A percentile compares a stretch with the other conserved stretches of the same genome.
These are phyloP conservation scores for Penicillium brevicompactum DNA, from an alignment of 2,329 filamentous ascomycete genomes.

Conservation along the genomic window DNA sequence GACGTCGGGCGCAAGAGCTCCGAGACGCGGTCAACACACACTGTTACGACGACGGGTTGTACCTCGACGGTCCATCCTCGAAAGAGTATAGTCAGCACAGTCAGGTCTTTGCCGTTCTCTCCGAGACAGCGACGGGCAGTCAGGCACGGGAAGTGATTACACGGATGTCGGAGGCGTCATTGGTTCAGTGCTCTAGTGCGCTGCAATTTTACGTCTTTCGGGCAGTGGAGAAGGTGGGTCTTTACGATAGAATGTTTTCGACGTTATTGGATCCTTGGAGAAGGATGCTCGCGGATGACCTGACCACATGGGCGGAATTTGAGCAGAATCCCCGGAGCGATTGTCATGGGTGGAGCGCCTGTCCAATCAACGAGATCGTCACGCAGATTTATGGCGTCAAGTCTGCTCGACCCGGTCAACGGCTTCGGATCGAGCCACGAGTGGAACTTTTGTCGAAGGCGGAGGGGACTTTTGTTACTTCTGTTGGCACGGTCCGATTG, in stretches of 20 bases:
- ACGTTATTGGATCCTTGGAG: slow-evolving; percentile 23
- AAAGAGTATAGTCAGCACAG: slow-evolving; percentile 27
- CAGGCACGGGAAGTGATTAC: slow-evolving; percentile 18
- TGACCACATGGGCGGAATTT: slow-evolving; percentile 30
- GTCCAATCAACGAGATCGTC: slow-evolving; percentile 24
- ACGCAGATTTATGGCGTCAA: slow-evolving; percentile 15
- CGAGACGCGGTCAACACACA: slow-evolving; percentile 21
- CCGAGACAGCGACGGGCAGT: slow-evolving; percentile 10
- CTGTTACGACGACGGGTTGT: slow-evolving; percentile 21
- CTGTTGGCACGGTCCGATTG: slow-evolving; percentile 3
- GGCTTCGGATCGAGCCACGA: slow-evolving; percentile 12
- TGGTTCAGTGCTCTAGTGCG: slow-evolving; percentile 20
- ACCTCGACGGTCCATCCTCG: slow-evolving; percentile 22
- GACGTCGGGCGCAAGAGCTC: slow-evolving; percentile 14
- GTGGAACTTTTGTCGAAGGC: slow-evolving; percentile 7
- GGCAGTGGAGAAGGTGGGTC: slow-evolving; percentile 21
- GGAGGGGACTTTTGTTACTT: slow-evolving; percentile 7
- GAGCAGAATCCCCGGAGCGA: slow-evolving; percentile 26
- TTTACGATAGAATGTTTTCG: slow-evolving; percentile 22
- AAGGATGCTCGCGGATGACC: slow-evolving; percentile 24
- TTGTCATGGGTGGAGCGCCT: slow-evolving; percentile 28
- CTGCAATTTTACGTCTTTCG: slow-evolving; percentile 27
- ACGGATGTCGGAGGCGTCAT: slow-evolving; percentile 10
- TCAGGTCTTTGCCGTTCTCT: slow-evolving; percentile 26
- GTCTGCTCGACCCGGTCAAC: slow-evolving; percentile 10